Base-by-base conservation (phyloP, 106 monocot genomes). In the Dioscorea alata region DNA sequence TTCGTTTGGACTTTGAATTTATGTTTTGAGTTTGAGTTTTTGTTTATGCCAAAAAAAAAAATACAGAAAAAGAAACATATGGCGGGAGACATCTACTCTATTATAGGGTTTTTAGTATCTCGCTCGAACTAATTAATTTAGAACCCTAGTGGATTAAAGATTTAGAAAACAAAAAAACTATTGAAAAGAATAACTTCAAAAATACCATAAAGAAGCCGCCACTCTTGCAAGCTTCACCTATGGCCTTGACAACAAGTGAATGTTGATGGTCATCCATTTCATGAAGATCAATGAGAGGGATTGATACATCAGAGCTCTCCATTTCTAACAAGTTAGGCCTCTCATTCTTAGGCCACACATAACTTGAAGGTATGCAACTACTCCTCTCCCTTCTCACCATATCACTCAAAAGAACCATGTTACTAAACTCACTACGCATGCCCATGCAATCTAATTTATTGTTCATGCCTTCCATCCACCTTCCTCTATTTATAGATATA, bases 261-360 rank as follows among this genome's bases (percentile, higher is more conserved):
- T 23, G 59, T 2, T 23, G 21, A 22, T 18, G 59, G 19, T 0
- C 20, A 23, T 12, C 59, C 12, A 59, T 6, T 19, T 12, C 59
- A 12, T 23, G n/a, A 23, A 59, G 59, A 23, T 59, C 59, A 59
- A 59, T 59, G 59, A 59, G 59, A 23, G 59, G 59, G 23, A 59
- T 59, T 12, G 23, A 22, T 22, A 21, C 23, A 59, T 59, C 59
- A 56, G n/a, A 18, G 22, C 4, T 0, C 23, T 59, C 59, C 12
- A 59, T 23, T 7, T 59, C 22, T 12, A 21, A 59, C 12, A 59
- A 12, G 23, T 59, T 59, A 12, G 59, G 59, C 12, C 59, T 18
- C 20, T 59, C 59, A 59, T 20, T 0, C 1, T 24, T 4, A 12
- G 59, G 59, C 59, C 59, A 24, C 19, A 59, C 23, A 23, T 59